Percentiles rank a stretch among this genome's conserved stretches.
Evolutionary conservation across 2,329 filamentous ascomycete species (phyloP).

Genomic region (Cladosporium colombiae): DNA sequence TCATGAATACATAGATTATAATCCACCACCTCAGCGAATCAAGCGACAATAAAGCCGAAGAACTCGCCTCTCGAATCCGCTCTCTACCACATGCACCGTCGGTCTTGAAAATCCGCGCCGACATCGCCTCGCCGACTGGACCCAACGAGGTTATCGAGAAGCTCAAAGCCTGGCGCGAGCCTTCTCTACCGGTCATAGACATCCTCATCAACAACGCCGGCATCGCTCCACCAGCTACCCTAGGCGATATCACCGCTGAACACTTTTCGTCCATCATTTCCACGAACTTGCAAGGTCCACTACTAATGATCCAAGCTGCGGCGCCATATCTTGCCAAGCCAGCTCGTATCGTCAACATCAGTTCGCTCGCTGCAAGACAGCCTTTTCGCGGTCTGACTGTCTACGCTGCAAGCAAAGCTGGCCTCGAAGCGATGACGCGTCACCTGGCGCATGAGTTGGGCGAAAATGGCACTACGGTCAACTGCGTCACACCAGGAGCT

Average conservation of each 20-base stretch:
- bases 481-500: conserved; percentile 61
- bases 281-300: conserved; percentile 57
- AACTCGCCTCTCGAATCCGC: conserved; percentile 40
- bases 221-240: conserved; percentile 22
- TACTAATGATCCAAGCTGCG: conserved; percentile 57
- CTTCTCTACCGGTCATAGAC: conserved; percentile 36
- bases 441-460: conserved; percentile 62
- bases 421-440: conserved; percentile 61
- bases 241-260: conserved; percentile 48
- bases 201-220: conserved; percentile 49
- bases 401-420: conserved; percentile 61
- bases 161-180: conserved; percentile 39
- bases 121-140: conserved; percentile 41
- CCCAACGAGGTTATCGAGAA: conserved; percentile 43
- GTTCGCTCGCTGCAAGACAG: conserved; percentile 53
- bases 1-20: conserved; percentile 35
- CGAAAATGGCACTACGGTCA: conserved; percentile 59
- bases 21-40: neutral
- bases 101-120: conserved; percentile 39
- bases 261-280: conserved; percentile 59
- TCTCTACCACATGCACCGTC: conserved; percentile 39
- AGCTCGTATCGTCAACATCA: conserved; percentile 61
- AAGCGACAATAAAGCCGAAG: conserved; percentile 30
- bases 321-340: conserved; percentile 52
- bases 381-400: conserved; percentile 51